Evolutionary conservation across 2,329 filamentous ascomycete species (phyloP), one percentile per base, ranked within the genome.

Genomic region (Pezicula rhizophila): DNA sequence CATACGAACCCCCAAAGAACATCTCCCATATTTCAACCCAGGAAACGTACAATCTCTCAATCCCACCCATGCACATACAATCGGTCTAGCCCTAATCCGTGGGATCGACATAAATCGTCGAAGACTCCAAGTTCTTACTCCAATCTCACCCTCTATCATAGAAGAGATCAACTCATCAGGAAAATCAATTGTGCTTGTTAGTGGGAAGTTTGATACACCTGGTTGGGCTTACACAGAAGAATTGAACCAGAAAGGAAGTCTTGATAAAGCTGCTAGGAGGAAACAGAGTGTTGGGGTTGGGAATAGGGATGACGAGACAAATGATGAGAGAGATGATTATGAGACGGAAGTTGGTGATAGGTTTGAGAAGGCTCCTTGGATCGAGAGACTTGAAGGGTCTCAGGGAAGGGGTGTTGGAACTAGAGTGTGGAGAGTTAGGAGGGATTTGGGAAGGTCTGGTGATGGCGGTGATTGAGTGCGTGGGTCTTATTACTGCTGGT

Each of bases 181-280:
- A 0, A 68, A 72, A 28, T 68, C 73, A 14, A 68, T 87, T 14
- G 76, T 87, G 3, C 70, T 89, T 3, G 75, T 89, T 1, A 77
- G 82, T 47, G 85, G 85, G 2, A 83, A 78, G 55, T 79, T 87
- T 48, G 85, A 89, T 58, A 68, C 78, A 2, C 83, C 85, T 0
- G 80, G 74, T 3, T 89, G 84, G 84, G 81, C 82, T 1, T 87
- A 85, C 52, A 78, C 79, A 0, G 84, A 88, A 60, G 78, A 84
- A 33, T 56, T 82, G 14, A 75, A 80, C 54, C 57, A 64, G 28
- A 56, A 50, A 31, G 48, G 47, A 10, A 39, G 34, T 14, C 10
- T 46, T 3, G 51, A 49, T 18, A 58, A 62, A 26, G 46, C 53
- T n/a, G 47, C 64, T 62, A 54, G 63, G 66, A 12, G 61, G 46